Conservation (phyloP, 768 basidiomycete species). For the Mycena rosella region DNA sequence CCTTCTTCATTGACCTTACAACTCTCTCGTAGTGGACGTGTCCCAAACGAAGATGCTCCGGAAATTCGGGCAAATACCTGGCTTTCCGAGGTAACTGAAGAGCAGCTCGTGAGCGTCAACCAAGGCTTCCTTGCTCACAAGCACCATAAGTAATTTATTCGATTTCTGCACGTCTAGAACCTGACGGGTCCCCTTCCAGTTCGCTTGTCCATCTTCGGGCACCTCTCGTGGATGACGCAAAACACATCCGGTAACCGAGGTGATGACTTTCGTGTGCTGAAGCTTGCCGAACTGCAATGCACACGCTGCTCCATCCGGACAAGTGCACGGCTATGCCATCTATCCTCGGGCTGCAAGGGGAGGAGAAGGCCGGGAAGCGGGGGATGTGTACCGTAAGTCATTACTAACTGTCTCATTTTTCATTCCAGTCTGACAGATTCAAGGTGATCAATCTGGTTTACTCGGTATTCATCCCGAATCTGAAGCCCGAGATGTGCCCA, state of each 20-base stretch:
- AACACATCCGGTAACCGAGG: constrained; percentile 48
- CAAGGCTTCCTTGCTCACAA: background rate
- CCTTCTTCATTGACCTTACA: background rate
- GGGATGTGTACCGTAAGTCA: constrained; percentile 41
- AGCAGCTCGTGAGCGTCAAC: background rate
- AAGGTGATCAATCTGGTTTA: constrained; percentile 20
- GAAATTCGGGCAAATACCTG: constrained; percentile 2
- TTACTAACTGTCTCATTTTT: background rate
- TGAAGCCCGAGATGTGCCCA: constrained; percentile 16
- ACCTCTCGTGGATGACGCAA: constrained; percentile 46
- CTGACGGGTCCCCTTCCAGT: constrained; percentile 28
- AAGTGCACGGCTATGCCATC: constrained; percentile 34
- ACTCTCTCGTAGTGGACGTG: background rate
- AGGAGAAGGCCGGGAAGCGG: constrained; percentile 43
- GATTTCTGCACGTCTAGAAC: no score
- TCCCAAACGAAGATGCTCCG: background rate
- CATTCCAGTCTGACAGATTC: background rate
- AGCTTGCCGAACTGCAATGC: constrained; percentile 45
- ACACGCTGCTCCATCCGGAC: constrained; percentile 42
- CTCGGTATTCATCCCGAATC: constrained; percentile 13
- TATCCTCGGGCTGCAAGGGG: constrained; percentile 44
- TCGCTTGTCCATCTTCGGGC: constrained; percentile 39
- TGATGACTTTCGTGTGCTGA: constrained; percentile 45
- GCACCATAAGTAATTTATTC: background rate
- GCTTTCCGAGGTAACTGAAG: background rate